Base-by-base conservation (phyloP, 805 yeast genomes). In the Cyberlindnera mycetangii region DNA sequence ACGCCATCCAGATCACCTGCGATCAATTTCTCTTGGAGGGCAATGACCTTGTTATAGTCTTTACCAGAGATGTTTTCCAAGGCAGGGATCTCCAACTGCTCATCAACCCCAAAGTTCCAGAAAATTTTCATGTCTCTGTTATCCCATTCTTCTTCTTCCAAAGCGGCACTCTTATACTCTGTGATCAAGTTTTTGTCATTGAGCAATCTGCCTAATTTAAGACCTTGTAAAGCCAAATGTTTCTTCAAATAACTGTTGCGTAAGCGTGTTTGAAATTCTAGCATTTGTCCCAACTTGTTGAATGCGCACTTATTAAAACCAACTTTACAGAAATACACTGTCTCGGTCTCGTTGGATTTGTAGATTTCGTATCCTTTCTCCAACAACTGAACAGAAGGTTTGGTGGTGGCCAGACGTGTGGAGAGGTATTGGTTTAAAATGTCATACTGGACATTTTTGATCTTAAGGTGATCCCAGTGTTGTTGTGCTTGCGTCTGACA, bases 401-500 rank as follows among this genome's bases (percentile, higher is more conserved):
- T 61, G 1, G 71, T 49, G 0, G 78, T 58, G 1, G 81, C 68
- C 20, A 71, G 52, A 39, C 87, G 70, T 0, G 79, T 68, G 9
- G 71, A 63, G 9, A 82, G 54, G 49, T 75, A 71, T 49, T 79
- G 76, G 11, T 82, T 75, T 37, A 85, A 61, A 0, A 87, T 76
- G 56, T 90, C 97, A 40, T 74, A 69, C 63, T 92, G 98, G 8
- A 89, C 64, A 66, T 83, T 81, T 57, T 85, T 87, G 53, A 89
- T 76, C 30, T 79, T 77, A 41, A 90, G 62, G 1, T 69, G 57
- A 14, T 72, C 62, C 60, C 75, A 89, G 37, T 79, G 76, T 7
- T 61, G 58, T 27, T 62, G 53, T 0, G 90, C 83, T 33, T 69
- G 61, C 2, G 74, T 59, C 25, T 70, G 69, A 9, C 79, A 68